These are phyloP conservation scores for Malassezia restricta DNA, from an alignment of 1,284 basidiomycete genomes.

Conservation along the genomic window DNA sequence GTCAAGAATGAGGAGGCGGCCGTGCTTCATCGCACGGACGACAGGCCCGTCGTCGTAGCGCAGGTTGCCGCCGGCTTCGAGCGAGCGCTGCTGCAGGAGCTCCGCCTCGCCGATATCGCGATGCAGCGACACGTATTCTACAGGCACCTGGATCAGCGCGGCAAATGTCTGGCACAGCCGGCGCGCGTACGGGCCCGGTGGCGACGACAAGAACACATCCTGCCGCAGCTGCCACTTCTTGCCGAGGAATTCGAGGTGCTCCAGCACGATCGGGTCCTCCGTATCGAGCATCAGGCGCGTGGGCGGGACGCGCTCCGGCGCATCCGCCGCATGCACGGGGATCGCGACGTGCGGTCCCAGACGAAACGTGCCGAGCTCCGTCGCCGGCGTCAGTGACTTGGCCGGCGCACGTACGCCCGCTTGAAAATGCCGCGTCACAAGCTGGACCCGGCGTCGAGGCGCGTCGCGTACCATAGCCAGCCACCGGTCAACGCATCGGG, in stretches of 20 bases:
- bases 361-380: conserved; percentile 26
- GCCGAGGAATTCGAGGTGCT: conserved; percentile 41
- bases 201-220: conserved; percentile 42
- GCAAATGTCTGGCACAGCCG: conserved; percentile 46
- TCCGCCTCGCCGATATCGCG: conserved; percentile 47
- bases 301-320: conserved; percentile 27
- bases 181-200: conserved; percentile 46
- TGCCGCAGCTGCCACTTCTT: conserved; percentile 44
- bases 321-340: conserved; percentile 32
- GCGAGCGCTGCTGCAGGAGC: conserved; percentile 44
- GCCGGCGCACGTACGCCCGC: neutral
- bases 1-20: conserved; percentile 45
- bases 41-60: conserved; percentile 45
- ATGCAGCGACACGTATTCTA: conserved; percentile 46
- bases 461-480: neutral
- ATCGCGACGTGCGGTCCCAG: conserved; percentile 39
- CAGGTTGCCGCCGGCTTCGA: conserved; percentile 38
- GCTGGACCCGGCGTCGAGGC: neutral
- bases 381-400: neutral
- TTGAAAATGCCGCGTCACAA: conserved; percentile 7
- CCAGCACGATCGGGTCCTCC: conserved; percentile 36
- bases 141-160: conserved; percentile 40
- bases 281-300: conserved; percentile 35
- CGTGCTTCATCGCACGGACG: conserved; percentile 46
- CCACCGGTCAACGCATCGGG: neutral